These are phyloP conservation scores for Lithohypha guttulata DNA, from an alignment of 2,329 filamentous ascomycete genomes.

Conservation along the genomic window DNA sequence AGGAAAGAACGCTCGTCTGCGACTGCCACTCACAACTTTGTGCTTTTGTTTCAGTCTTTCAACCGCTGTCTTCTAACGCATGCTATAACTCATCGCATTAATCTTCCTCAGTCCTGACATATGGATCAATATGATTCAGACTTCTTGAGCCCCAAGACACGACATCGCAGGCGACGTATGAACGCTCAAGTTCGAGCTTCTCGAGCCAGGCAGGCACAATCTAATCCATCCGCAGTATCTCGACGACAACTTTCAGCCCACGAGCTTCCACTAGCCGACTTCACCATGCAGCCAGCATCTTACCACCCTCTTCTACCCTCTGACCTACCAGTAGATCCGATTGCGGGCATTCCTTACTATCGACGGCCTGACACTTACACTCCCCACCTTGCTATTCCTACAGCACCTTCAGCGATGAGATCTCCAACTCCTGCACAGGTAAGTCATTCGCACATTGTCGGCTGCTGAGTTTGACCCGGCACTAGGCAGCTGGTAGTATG, in stretches of 20 bases:
- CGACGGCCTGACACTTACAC: conserved; percentile 1
- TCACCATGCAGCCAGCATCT: not conserved
- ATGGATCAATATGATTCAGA: too few relatives aligned
- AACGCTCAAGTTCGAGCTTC: too few relatives aligned
- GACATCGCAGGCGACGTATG: too few relatives aligned
- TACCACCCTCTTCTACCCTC: not conserved
- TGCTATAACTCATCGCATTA: too few relatives aligned
- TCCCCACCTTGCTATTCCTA: not conserved
- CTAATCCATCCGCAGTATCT: conserved; percentile 24
- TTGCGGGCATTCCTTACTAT: conserved; percentile 5
- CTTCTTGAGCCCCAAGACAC: too few relatives aligned
- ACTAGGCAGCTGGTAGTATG: conserved; percentile 12
- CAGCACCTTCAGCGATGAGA: not conserved
- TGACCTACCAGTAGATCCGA: not conserved
- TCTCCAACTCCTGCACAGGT: not conserved
- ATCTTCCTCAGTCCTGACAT: too few relatives aligned
- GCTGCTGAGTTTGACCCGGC: not conserved
- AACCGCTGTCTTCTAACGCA: too few relatives aligned
- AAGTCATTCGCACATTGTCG: too few relatives aligned
- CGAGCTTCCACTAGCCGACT: not conserved
- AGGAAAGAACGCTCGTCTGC: too few relatives aligned
- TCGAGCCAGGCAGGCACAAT: too few relatives aligned
- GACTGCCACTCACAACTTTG: too few relatives aligned
- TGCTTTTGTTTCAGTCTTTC: too few relatives aligned
- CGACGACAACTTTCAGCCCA: not conserved